Conservation (phyloP, 1,139 yeast species). For the Candida sojae region DNA sequence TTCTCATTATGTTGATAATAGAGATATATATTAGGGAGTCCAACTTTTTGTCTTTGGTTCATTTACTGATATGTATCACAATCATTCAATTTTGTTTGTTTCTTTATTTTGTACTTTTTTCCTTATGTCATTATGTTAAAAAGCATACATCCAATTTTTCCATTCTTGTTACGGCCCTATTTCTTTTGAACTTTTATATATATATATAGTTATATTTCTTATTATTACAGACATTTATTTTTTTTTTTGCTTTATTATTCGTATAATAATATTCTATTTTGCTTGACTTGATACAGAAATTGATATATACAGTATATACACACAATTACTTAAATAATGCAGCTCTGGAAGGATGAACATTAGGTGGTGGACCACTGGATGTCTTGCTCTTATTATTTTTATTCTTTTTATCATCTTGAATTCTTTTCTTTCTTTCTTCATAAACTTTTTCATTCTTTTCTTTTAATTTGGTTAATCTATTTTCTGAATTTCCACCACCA, state of each 20-base stretch:
- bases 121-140: not conserved
- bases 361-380: slow-evolving; percentile 25
- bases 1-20: not conserved
- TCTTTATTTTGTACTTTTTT: not conserved
- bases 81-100: not conserved
- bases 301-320: not conserved
- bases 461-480: slow-evolving; percentile 68
- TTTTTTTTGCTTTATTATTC: not conserved
- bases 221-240: not conserved
- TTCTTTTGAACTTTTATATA: not conserved
- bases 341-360: slow-evolving; percentile 64
- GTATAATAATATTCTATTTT: not conserved
- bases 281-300: not conserved
- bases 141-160: too few relatives aligned
- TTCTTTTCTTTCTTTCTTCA: slow-evolving; percentile 60
- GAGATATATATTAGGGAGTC: not conserved
- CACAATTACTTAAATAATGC: slow-evolving; percentile 31
- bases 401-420: slow-evolving; percentile 29
- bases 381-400: slow-evolving; percentile 25
- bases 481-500: slow-evolving; percentile 90
- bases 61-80: too few relatives aligned
- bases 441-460: slow-evolving; percentile 75
- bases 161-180: too few relatives aligned
- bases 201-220: not conserved
- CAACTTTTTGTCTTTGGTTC: too few relatives aligned